Conservation (phyloP, 768 basidiomycete species). For the Mycena leptocephala region DNA sequence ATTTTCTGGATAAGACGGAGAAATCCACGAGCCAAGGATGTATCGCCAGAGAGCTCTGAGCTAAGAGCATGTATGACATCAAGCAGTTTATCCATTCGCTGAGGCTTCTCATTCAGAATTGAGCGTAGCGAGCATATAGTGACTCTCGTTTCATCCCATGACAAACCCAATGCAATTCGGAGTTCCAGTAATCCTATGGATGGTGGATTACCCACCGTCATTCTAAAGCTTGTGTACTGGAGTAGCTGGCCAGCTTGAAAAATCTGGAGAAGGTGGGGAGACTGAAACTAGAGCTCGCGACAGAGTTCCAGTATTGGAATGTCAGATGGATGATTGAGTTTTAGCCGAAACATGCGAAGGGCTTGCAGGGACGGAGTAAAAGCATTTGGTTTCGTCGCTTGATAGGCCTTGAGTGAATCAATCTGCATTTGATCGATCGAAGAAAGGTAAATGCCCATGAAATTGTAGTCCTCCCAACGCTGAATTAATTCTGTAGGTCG, state of each 20-base stretch:
- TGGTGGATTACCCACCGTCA: too few species aligned
- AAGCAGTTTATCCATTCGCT: not conserved
- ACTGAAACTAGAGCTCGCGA: not conserved
- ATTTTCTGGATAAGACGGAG: not conserved
- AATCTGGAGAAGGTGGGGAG: not conserved
- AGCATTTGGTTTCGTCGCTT: too few species aligned
- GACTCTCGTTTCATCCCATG: not conserved
- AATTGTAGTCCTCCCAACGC: conserved; percentile 1
- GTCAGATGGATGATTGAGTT: too few species aligned
- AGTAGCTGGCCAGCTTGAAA: not conserved
- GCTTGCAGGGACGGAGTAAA: too few species aligned
- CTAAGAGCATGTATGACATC: not conserved
- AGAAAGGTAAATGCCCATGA: not conserved
- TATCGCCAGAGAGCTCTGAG: not conserved
- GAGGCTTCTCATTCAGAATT: not conserved
- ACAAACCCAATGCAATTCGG: too few species aligned
- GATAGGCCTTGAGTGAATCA: too few species aligned
- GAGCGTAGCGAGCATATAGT: not conserved
- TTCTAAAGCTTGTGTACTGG: too few species aligned
- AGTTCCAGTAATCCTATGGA: too few species aligned
- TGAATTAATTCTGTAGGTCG: not conserved
- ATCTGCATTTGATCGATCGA: too few species aligned
- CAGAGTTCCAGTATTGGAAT: not conserved
- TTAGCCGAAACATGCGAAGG: too few species aligned
- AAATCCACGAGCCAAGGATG: not conserved